These are phyloP conservation scores for Cryptococcus sp. DNA, from an alignment of 1,284 basidiomycete genomes.

Conservation along the genomic window DNA sequence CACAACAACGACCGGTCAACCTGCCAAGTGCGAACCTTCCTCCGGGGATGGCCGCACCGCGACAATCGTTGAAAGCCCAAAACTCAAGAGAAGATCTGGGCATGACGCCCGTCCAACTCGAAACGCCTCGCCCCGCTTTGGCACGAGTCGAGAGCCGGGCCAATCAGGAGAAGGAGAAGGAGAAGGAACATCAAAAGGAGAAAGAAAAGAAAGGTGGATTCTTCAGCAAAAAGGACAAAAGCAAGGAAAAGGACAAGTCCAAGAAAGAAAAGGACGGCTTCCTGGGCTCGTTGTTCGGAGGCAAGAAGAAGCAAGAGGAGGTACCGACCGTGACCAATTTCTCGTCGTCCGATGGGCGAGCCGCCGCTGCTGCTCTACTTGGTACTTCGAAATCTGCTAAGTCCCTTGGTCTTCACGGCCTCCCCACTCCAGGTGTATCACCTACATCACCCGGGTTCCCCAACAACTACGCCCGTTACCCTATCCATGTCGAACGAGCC, in stretches of 20 bases:
- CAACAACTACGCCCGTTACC: constrained; percentile 73
- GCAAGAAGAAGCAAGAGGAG: constrained; percentile 67
- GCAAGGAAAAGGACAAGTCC: constrained; percentile 66
- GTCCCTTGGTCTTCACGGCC: constrained; percentile 41
- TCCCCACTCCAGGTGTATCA: constrained; percentile 33
- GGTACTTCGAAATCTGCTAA: constrained; percentile 76
- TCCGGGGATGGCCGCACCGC: constrained; percentile 35
- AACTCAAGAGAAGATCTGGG: background rate
- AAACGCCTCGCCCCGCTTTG: constrained; percentile 22
- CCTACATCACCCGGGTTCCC: constrained; percentile 55
- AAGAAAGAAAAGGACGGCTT: constrained; percentile 70
- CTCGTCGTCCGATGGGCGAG: constrained; percentile 62
- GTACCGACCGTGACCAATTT: constrained; percentile 51
- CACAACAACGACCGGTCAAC: constrained; percentile 4
- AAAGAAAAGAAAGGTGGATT: constrained; percentile 59
- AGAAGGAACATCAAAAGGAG: constrained; percentile 55
- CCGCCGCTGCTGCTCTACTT: constrained; percentile 73
- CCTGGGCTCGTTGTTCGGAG: constrained; percentile 80
- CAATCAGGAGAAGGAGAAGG: constrained; percentile 18
- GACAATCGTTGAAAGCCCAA: constrained; percentile 13
- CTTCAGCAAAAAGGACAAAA: constrained; percentile 70
- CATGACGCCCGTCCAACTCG: constrained; percentile 18
- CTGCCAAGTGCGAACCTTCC: constrained; percentile 17
- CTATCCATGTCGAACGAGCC: constrained; percentile 95
- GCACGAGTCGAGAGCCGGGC: constrained; percentile 17